Percentiles rank a stretch among this genome's conserved stretches.
phyloP scores from a whole-genome alignment of 257 asterid genomes.

The Solanum medicagineum region DNA sequence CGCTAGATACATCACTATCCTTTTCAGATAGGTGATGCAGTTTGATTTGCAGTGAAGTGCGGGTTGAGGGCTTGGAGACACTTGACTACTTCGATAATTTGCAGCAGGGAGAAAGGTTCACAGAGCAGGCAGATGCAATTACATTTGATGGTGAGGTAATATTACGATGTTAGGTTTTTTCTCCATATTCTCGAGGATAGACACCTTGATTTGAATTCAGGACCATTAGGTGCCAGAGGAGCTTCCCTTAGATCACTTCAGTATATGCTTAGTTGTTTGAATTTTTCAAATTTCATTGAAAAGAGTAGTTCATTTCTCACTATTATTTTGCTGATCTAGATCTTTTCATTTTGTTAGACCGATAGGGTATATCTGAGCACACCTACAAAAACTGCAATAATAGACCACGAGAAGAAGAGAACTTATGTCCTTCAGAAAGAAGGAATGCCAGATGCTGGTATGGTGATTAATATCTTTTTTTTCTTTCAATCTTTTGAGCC shows the following conservation, averaged over 20 bases:
- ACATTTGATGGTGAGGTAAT: slow-evolving; percentile 83
- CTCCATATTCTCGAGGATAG: not conserved
- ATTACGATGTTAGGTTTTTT: not conserved
- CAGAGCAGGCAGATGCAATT: slow-evolving; percentile 88
- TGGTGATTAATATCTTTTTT: not conserved
- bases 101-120: slow-evolving; percentile 48
- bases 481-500: not conserved
- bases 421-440: slow-evolving; percentile 69
- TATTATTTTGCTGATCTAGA: not conserved
- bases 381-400: slow-evolving; percentile 70
- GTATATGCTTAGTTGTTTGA: not conserved
- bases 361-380: slow-evolving; percentile 72
- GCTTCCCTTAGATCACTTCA: not conserved
- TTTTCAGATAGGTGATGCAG: slow-evolving; percentile 24
- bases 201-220: not conserved
- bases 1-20: slow-evolving; percentile 13
- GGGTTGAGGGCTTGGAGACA: slow-evolving; percentile 90
- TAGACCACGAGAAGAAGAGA: slow-evolving; percentile 85
- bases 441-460: slow-evolving; percentile 86
- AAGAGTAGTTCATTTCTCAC: not conserved
- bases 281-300: not conserved
- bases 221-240: not conserved
- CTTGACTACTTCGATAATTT: slow-evolving; percentile 69
- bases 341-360: slow-evolving; percentile 26
- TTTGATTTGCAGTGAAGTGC: slow-evolving; percentile 73